A percentile compares a stretch with the other conserved stretches of the same genome.
These are phyloP conservation scores for Saccharomycopsis fibuligera DNA, from an alignment of 805 yeast genomes.

Conservation along the genomic window DNA sequence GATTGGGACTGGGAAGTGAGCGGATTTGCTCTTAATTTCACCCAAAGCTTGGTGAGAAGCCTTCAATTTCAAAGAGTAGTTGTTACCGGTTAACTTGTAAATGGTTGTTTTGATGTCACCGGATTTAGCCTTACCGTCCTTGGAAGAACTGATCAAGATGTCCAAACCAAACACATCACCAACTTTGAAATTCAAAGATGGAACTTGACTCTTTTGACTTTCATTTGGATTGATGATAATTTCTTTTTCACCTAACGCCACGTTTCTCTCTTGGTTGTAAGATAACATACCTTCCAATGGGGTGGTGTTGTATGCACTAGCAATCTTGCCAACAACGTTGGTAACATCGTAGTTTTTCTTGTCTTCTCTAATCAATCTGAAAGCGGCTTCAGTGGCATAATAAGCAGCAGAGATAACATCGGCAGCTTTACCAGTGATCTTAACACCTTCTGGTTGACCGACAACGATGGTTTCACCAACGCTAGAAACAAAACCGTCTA, in stretches of 20 bases:
- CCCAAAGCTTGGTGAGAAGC: slow-evolving; percentile 60
- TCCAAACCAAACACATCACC: slow-evolving; percentile 77
- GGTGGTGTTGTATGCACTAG: slow-evolving; percentile 49
- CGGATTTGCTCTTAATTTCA: slow-evolving; percentile 60
- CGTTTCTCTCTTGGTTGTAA: slow-evolving; percentile 62
- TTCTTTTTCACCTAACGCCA: slow-evolving; percentile 68
- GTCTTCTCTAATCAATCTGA: slow-evolving; percentile 59
- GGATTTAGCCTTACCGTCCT: slow-evolving; percentile 58
- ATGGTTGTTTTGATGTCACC: slow-evolving; percentile 55
- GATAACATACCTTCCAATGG: slow-evolving; percentile 75
- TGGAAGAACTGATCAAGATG: slow-evolving; percentile 56
- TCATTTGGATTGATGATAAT: slow-evolving; percentile 70
- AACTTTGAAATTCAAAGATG: slow-evolving; percentile 59
- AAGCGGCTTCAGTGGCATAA: slow-evolving; percentile 75
- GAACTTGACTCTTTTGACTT: slow-evolving; percentile 56
- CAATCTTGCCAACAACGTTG: slow-evolving; percentile 54
- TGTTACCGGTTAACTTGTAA: slow-evolving; percentile 64
- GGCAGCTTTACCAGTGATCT: slow-evolving; percentile 51
- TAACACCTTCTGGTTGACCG: slow-evolving; percentile 36
- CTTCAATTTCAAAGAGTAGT: slow-evolving; percentile 64
- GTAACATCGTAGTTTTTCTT: slow-evolving; percentile 73
- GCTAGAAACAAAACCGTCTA: slow-evolving; percentile 68
- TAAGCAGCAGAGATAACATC: slow-evolving; percentile 67
- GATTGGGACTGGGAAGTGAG: slow-evolving; percentile 64
- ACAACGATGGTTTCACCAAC: slow-evolving; percentile 64